Conservation (phyloP, 345 rosid species). For the Tarenaya hassleriana region DNA sequence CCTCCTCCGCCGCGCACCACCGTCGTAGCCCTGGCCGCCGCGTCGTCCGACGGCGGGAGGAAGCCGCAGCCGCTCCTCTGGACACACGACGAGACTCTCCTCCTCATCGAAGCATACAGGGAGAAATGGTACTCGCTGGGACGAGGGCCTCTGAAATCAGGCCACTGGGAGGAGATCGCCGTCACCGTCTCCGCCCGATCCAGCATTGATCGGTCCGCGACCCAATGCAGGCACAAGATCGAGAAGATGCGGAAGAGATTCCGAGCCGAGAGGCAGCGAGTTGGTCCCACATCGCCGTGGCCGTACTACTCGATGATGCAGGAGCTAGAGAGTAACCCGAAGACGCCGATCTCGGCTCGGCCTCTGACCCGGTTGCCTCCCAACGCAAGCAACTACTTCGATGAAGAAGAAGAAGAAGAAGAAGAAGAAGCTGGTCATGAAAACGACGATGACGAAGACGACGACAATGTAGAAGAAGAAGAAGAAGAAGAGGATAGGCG, state of each 20-base stretch:
- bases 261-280: constrained; percentile 47
- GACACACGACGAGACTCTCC: constrained; percentile 64
- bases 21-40: constrained; percentile 23
- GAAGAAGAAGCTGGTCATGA: too few relatives aligned
- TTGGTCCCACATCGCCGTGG: constrained; percentile 38
- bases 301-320: constrained; percentile 63
- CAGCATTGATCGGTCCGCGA: constrained; percentile 51
- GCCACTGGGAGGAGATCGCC: constrained; percentile 75
- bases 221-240: constrained; percentile 83
- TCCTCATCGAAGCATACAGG: constrained; percentile 56
- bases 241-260: constrained; percentile 73
- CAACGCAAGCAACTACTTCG: neutral
- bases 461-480: constrained; percentile 29
- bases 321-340: constrained; percentile 55
- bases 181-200: constrained; percentile 54
- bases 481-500: constrained; percentile 32
- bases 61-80: constrained; percentile 62
- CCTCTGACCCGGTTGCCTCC: constrained; percentile 38
- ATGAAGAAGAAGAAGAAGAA: constrained; percentile 20
- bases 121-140: constrained; percentile 62
- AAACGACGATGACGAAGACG: constrained; percentile 1
- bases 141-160: constrained; percentile 57
- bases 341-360: constrained; percentile 45
- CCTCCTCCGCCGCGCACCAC: constrained; percentile 16
- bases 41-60: constrained; percentile 19